These are phyloP conservation scores for Allium sativum DNA, from an alignment of 106 monocot species.

Conservation along the genomic window DNA sequence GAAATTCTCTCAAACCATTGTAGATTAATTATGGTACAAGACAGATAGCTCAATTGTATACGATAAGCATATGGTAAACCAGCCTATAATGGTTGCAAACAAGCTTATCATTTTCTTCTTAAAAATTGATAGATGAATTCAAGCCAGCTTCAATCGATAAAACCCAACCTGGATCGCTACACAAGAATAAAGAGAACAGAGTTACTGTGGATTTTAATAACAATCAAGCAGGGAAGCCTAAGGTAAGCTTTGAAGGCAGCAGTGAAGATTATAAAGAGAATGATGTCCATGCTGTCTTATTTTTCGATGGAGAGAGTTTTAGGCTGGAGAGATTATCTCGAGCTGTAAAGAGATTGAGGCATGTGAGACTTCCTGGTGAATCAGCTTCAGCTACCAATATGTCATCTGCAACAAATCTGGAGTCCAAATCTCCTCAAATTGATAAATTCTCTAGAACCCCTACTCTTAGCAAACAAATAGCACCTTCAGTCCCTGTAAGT, in stretches of 20 bases:
- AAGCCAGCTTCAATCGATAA: slow-evolving; percentile 99
- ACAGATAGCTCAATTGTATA: too few relatives aligned
- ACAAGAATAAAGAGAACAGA: slow-evolving; percentile 90
- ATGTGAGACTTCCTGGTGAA: slow-evolving; percentile 68
- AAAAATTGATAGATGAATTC: slow-evolving; percentile 70
- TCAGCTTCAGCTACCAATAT: slow-evolving; percentile 21
- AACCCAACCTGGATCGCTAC: slow-evolving; percentile 74
- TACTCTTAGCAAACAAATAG: slow-evolving; percentile 28
- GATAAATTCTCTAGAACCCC: slow-evolving; percentile 46
- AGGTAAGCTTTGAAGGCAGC: slow-evolving; percentile 88
- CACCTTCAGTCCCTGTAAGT: slow-evolving; percentile 62
- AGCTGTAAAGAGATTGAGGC: slow-evolving; percentile 85
- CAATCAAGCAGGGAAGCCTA: slow-evolving; percentile 90
- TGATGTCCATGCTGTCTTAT: slow-evolving; percentile 62
- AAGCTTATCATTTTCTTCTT: background rate
- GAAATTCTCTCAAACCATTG: too few relatives aligned
- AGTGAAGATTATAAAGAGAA: slow-evolving; percentile 89
- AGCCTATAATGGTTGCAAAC: too few relatives aligned
- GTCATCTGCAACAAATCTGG: slow-evolving; percentile 13
- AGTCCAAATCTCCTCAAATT: slow-evolving; percentile 61
- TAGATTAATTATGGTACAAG: too few relatives aligned
- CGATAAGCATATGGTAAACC: too few relatives aligned
- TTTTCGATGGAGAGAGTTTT: slow-evolving; percentile 90
- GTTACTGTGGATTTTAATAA: slow-evolving; percentile 91
- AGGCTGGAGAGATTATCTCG: slow-evolving; percentile 77